These are phyloP conservation scores for Syzygium oleosum DNA, from an alignment of 345 rosid genomes.

Conservation along the genomic window DNA sequence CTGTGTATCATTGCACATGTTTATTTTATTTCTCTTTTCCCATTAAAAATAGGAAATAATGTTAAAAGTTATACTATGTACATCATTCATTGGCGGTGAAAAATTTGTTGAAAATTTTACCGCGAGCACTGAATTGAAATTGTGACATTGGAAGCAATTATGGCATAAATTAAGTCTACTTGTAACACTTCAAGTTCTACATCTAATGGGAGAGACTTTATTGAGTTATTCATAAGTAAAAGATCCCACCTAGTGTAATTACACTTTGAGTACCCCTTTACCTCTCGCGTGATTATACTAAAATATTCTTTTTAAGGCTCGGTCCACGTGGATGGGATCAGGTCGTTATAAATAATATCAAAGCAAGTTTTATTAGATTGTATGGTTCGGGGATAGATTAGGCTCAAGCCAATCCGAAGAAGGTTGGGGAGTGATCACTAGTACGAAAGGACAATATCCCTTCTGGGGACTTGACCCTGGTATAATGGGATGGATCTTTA, in stretches of 20 bases:
- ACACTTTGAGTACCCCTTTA: too few relatives aligned
- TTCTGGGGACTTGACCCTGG: neutral
- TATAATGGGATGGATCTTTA: neutral
- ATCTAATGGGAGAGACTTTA: too few relatives aligned
- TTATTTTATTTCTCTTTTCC: too few relatives aligned
- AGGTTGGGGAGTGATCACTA: too few relatives aligned
- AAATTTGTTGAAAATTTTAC: neutral
- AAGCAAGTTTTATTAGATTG: neutral
- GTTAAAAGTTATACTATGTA: neutral
- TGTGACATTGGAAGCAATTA: too few relatives aligned
- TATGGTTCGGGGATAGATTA: neutral
- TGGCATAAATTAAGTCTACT: too few relatives aligned
- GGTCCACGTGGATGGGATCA: neutral
- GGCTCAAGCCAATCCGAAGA: neutral
- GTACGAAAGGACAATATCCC: neutral
- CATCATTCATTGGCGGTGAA: neutral
- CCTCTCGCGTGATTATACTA: too few relatives aligned
- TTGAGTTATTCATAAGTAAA: too few relatives aligned
- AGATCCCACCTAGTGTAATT: too few relatives aligned
- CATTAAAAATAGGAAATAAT: neutral
- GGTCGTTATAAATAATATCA: neutral
- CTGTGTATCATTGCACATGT: too few relatives aligned
- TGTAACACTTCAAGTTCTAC: too few relatives aligned
- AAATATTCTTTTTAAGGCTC: neutral
- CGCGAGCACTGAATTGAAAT: neutral